phyloP scores from a whole-genome alignment of 257 asterid genomes.

The Ligustrum vulgare region DNA sequence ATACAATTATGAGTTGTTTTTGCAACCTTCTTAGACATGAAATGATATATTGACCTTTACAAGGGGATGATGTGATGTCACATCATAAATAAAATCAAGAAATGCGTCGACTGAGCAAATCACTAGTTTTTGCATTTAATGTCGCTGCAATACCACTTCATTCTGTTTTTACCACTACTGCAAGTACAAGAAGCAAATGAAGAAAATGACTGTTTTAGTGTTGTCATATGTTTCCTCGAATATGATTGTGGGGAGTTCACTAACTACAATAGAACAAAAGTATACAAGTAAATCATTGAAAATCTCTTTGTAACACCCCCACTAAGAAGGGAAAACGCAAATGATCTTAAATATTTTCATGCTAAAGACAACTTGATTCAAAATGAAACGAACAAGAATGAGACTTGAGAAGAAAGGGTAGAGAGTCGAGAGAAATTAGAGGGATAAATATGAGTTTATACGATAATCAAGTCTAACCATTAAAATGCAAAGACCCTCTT shows the following conservation, averaged over 20 bases:
- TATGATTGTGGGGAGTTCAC: neutral
- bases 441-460: too few relatives aligned
- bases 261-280: conserved; percentile 4
- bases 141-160: conserved; percentile 67
- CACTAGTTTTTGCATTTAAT: conserved; percentile 60
- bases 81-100: conserved; percentile 64
- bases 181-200: conserved; percentile 21
- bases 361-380: neutral
- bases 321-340: neutral
- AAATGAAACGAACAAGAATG: too few relatives aligned
- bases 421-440: too few relatives aligned
- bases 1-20: conserved; percentile 25
- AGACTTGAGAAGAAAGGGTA: too few relatives aligned
- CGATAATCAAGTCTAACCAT: too few relatives aligned
- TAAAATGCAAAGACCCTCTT: too few relatives aligned
- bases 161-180: conserved; percentile 52
- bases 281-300: neutral
- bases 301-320: neutral
- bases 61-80: conserved; percentile 54
- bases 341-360: neutral
- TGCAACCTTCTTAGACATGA: too few relatives aligned
- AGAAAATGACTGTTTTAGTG: conserved; percentile 3
- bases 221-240: neutral
- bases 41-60: conserved; percentile 42
- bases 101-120: conserved; percentile 77